These are phyloP conservation scores for Elongisporangium senticosum DNA, from an alignment of 352 stramenopile species.

Conservation along the genomic window DNA sequence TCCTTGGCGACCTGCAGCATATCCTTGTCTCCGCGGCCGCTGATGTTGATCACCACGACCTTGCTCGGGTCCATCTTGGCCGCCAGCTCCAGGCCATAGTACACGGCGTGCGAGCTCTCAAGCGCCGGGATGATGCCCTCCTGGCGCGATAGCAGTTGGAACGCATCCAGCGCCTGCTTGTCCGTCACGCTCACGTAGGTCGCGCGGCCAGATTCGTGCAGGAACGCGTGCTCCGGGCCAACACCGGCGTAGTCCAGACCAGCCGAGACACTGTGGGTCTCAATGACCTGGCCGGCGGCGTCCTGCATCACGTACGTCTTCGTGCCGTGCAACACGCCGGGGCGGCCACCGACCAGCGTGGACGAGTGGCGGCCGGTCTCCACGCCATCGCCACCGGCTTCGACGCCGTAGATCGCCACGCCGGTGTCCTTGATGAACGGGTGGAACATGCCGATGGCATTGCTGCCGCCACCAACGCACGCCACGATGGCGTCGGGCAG, in stretches of 20 bases:
- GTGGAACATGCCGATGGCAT: slow-evolving; percentile 99
- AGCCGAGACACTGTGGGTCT: slow-evolving; percentile 94
- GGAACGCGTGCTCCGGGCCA: slow-evolving; percentile 94
- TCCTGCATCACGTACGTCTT: slow-evolving; percentile 98
- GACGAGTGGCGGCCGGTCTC: slow-evolving; percentile 90
- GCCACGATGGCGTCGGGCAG: slow-evolving; percentile 96
- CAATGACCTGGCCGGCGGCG: slow-evolving; percentile 91
- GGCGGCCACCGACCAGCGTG: slow-evolving; percentile 91
- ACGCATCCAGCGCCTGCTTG: slow-evolving; percentile 94
- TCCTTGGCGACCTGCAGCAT: slow-evolving; percentile 97
- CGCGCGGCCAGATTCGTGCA: slow-evolving; percentile 95
- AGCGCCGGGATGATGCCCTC: slow-evolving; percentile 98
- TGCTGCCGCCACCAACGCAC: slow-evolving; percentile 97
- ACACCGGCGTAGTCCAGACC: slow-evolving; percentile 98
- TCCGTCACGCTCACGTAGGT: slow-evolving; percentile 96
- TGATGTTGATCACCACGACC: slow-evolving; percentile 97
- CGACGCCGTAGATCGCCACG: slow-evolving; percentile 94
- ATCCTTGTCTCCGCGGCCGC: slow-evolving; percentile 98
- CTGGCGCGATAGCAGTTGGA: slow-evolving; percentile 92
- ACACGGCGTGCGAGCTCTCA: slow-evolving; percentile 95
- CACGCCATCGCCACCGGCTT: slow-evolving; percentile 94
- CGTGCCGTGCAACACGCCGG: slow-evolving; percentile 96
- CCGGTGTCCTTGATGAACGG: slow-evolving; percentile 93
- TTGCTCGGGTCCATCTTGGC: slow-evolving; percentile 84
- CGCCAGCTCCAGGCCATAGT: slow-evolving; percentile 92